Evolutionary conservation across 306 rosid genomes (phyloP).

Genomic region (Fragaria nilgerrensis): DNA sequence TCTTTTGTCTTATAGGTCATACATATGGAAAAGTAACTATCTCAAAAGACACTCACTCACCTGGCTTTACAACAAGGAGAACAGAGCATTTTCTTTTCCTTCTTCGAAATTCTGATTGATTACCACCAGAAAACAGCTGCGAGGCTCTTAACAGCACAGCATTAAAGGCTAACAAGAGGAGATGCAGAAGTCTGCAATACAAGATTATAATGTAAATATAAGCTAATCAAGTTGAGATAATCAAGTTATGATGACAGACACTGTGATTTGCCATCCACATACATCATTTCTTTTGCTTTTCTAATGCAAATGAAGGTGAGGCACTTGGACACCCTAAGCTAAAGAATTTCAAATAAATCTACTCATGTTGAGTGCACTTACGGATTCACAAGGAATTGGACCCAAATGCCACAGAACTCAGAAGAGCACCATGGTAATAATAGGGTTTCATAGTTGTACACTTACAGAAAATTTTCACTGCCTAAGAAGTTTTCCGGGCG

Average conservation of each 20-base stretch:
- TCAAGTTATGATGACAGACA: not conserved
- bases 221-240: not conserved
- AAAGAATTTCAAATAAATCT: not conserved
- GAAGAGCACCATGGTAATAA: not conserved
- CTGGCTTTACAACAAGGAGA: constrained; percentile 83
- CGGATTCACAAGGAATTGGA: not conserved
- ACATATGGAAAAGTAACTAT: not conserved
- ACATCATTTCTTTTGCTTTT: not conserved
- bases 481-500: not conserved
- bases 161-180: constrained; percentile 62
- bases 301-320: not conserved
- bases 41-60: constrained; percentile 24
- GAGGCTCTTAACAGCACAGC: constrained; percentile 41
- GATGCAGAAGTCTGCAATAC: constrained; percentile 71
- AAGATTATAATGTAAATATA: constrained; percentile 18
- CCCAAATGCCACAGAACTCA: not conserved
- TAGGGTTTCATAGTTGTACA: not conserved
- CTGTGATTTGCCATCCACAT: not conserved
- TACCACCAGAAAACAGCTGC: constrained; percentile 61
- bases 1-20: not conserved
- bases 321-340: not conserved
- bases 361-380: not conserved
- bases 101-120: constrained; percentile 51
- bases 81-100: constrained; percentile 68
- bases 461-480: not conserved